Evolutionary conservation across 2,329 filamentous ascomycete genomes (phyloP).

Genomic region (Diplocarpon mali): DNA sequence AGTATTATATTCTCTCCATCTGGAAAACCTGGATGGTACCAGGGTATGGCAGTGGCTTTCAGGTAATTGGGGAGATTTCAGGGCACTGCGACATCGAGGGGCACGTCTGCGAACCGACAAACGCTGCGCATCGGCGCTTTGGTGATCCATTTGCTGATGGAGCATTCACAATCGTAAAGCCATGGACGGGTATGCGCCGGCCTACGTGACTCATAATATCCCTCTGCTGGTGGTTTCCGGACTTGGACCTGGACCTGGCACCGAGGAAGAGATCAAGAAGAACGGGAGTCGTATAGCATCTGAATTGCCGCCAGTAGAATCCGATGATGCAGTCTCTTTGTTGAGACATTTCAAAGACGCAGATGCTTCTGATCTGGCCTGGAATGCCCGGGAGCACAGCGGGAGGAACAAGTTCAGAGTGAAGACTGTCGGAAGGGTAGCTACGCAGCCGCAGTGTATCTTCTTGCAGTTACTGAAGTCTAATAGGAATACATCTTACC

Average conservation of each 20-base stretch:
- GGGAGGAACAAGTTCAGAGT: constrained; percentile 51
- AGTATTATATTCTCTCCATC: neutral
- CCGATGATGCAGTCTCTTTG: constrained; percentile 53
- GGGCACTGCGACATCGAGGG: neutral
- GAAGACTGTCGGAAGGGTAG: constrained; percentile 69
- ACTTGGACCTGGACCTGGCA: constrained; percentile 41
- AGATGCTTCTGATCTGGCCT: constrained; percentile 54
- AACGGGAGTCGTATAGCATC: constrained; percentile 46
- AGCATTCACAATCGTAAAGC: constrained; percentile 15
- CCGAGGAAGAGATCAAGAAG: constrained; percentile 27
- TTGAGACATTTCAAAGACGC: constrained; percentile 53
- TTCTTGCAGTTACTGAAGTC: constrained; percentile 22
- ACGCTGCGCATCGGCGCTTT: neutral
- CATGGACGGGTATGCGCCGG: constrained; percentile 72
- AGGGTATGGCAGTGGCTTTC: neutral
- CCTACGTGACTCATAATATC: constrained; percentile 78
- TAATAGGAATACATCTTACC: constrained; percentile 42
- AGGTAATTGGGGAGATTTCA: neutral
- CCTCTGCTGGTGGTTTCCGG: constrained; percentile 78
- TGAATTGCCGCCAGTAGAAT: constrained; percentile 56
- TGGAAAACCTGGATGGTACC: neutral
- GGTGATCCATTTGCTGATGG: constrained; percentile 18
- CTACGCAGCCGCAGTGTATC: constrained; percentile 9
- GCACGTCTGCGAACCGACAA: neutral
- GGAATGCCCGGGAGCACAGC: constrained; percentile 47